Base-by-base conservation (phyloP, 2,329 filamentous ascomycete species). In the Polytolypa hystricis region DNA sequence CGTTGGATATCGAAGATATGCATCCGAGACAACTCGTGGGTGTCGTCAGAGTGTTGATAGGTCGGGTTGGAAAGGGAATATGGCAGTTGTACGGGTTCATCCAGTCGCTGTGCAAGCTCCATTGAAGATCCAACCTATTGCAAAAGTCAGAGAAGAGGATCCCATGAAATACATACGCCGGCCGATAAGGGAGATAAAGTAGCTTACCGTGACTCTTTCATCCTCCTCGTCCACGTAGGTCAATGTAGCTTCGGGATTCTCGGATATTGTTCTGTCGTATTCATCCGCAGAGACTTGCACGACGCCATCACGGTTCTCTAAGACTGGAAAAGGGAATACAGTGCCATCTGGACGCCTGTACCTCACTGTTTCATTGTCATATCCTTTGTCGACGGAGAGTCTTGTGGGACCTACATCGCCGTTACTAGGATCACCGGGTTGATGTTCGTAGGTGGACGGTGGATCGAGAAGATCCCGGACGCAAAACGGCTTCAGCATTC, bases 1-100 rank as follows among this genome's bases (percentile, higher is more conserved):
- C 58, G 57, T 39, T 52, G 53, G 38, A 67, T 64, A 43, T 67
- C 64, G 46, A 68, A 68, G 30, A 65, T 50, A 47, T 68, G 65
- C 51, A 66, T 61, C 14, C 56, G 50, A 17, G 7, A 3, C 26
- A 42, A 17, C 30, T 38, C 33, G 10, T 25, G n/a, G 25, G 35
- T 35, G 15, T 39, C 17, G 8, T 45, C 31, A 26, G 41, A 29
- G 12, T 41, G 32, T 30, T 37, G 25, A 18, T 42, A 31, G 14
- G 42, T 37, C 16, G 42, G 33, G 17, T 29, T 38, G 23, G 38
- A 30, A 28, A n/a, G n/a, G n/a, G n/a, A n/a, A n/a, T n/a, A n/a
- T n/a, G n/a, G n/a, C n/a, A n/a, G n/a, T n/a, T 47, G 42, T n/a
- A 53, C 21, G 15, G 62, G 57, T 37, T 68, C 65, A 18, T 63